Evolutionary conservation across 768 basidiomycete genomes (phyloP), one percentile per base, ranked within the genome.

Genomic region (Amylocystis lapponica): DNA sequence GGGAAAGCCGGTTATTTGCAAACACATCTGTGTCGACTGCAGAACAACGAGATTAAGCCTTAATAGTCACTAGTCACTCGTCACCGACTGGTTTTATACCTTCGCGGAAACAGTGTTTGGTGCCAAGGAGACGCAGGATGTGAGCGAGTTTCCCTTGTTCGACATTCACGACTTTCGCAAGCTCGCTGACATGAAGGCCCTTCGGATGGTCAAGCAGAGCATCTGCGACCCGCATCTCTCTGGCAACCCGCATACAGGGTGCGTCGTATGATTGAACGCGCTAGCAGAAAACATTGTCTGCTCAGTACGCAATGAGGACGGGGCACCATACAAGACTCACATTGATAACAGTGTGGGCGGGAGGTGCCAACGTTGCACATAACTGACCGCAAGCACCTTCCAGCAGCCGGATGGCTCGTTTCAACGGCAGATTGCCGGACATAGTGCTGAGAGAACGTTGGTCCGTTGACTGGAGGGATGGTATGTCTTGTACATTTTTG

Each of bases 41-140:
- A 30, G 23, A 33, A 20, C 3, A 22, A 20, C 11, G 2, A 20
- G 21, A 31, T 20, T 32, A 14, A n/a, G 16, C 34, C 34, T n/a
- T 21, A 11, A 25, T 41, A 20, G 36, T 25, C 11, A 8, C 11
- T 7, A 22, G 19, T 22, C 20, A 43, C 48, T 12, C 12, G n/a
- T n/a, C n/a, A n/a, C n/a, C n/a, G n/a, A n/a, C n/a, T n/a, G n/a
- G n/a, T n/a, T n/a, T n/a, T n/a, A n/a, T n/a, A 69, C 67, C 61
- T 62, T 71, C 70, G 25, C 54, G 48, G 50, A 68, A 75, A 42
- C 61, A 58, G 49, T 73, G 69, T 33, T 62, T 68, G 8, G 67
- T 60, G 12, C 67, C 64, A 4, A 75, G 60, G 3, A 63, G 47
- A 2, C 70, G 64, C 36, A 75, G 42, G 25, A 72, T 59, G 2